phyloP scores from a whole-genome alignment of 225 moss, liverwort and hornwort genomes.

The Marchantia paleacea region DNA sequence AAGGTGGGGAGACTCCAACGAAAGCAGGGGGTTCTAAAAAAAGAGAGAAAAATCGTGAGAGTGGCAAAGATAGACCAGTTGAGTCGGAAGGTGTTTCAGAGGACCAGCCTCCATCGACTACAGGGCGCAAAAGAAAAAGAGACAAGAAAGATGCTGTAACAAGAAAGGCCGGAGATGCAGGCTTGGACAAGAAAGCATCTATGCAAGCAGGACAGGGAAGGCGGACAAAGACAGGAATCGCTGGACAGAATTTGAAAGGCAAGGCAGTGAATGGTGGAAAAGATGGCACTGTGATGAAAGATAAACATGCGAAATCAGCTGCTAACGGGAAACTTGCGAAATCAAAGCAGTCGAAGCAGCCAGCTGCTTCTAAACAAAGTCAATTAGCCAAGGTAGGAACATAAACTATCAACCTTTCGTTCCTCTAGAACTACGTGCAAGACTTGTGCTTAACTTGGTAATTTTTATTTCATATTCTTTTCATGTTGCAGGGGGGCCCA shows the following conservation, averaged over 20 bases:
- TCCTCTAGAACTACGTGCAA: not conserved
- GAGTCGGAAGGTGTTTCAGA: not conserved
- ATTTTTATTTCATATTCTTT: not conserved
- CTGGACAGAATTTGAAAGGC: not conserved
- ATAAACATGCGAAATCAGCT: not conserved
- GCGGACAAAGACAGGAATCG: not conserved
- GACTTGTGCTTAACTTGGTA: not conserved
- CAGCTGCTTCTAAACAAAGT: not conserved
- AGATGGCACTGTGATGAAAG: not conserved
- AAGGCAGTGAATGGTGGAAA: not conserved
- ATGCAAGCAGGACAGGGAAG: not conserved
- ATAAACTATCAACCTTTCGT: not conserved
- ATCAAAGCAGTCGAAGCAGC: not conserved
- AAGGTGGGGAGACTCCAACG: not conserved
- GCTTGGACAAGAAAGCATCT: not conserved
- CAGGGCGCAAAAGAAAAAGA: constrained; percentile 4
- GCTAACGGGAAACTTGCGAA: not conserved
- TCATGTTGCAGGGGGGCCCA: constrained; percentile 19
- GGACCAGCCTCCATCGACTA: not conserved
- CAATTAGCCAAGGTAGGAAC: not conserved
- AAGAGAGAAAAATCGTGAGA: not conserved
- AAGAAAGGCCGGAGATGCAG: not conserved
- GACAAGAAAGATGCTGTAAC: not conserved
- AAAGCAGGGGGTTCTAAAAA: not conserved
- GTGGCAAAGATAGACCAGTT: not conserved